A percentile compares a stretch with the other conserved stretches of the same genome.
Conservation (phyloP, 768 basidiomycete genomes). For the Termitomyces eurrhizus region DNA sequence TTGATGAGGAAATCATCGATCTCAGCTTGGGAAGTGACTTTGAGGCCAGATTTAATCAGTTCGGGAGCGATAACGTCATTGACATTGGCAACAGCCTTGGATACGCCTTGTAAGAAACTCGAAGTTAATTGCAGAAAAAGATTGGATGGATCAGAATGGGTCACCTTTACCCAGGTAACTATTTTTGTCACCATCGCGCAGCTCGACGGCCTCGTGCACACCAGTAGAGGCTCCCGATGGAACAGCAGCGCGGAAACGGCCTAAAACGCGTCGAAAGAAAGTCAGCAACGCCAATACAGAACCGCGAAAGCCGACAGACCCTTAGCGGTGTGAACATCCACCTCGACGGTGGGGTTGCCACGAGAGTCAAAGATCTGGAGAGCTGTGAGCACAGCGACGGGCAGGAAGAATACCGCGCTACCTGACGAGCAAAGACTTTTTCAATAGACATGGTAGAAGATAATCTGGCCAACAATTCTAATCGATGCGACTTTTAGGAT, state of each 20-base stretch:
- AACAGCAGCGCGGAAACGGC: conserved; percentile 90
- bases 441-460: conserved; percentile 76
- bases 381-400: conserved; percentile 15
- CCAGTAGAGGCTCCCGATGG: conserved; percentile 99
- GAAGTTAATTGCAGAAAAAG: conserved; percentile 5
- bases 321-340: conserved; percentile 84
- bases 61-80: conserved; percentile 88
- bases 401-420: conserved; percentile 25
- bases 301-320: conserved; percentile 39
- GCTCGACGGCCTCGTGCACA: conserved; percentile 96
- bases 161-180: conserved; percentile 94
- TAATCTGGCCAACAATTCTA: conserved; percentile 22
- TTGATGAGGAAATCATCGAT: conserved; percentile 98
- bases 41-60: conserved; percentile 79
- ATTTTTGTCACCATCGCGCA: conserved; percentile 93
- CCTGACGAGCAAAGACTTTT: conserved; percentile 92
- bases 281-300: background rate
- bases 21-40: conserved; percentile 89
- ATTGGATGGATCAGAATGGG: conserved; percentile 8
- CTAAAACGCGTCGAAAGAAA: conserved; percentile 35
- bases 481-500: conserved; percentile 35
- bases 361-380: conserved; percentile 97
- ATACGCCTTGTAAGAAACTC: conserved; percentile 58
- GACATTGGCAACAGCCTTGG: conserved; percentile 92
- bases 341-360: conserved; percentile 96